Conservation (phyloP, 495 filamentous ascomycete species). For the Trichoderma orchidacearum region DNA sequence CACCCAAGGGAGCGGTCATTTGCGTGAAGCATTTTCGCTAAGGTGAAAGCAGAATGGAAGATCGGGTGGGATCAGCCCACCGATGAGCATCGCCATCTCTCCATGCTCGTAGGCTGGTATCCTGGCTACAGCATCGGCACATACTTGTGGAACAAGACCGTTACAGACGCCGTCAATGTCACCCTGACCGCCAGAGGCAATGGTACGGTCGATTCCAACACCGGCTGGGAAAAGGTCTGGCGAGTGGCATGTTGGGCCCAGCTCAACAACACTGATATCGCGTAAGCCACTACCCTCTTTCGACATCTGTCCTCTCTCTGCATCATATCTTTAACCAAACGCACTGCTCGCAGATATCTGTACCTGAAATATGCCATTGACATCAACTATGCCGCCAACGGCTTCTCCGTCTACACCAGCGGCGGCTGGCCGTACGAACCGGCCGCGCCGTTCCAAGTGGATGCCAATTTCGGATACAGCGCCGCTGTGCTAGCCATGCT, state of each 20-base stretch:
- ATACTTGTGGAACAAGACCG: slow-evolving; percentile 13
- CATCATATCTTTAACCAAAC: not conserved
- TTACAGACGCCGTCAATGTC: slow-evolving; percentile 25
- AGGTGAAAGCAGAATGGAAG: slow-evolving; percentile 33
- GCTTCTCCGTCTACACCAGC: slow-evolving; percentile 27
- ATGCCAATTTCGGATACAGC: slow-evolving; percentile 39
- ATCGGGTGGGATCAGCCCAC: slow-evolving; percentile 13
- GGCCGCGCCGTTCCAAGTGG: slow-evolving; percentile 33
- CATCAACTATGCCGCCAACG: slow-evolving; percentile 36
- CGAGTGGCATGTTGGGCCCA: slow-evolving; percentile 37
- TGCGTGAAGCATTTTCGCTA: not conserved
- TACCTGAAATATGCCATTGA: slow-evolving; percentile 19
- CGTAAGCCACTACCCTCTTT: slow-evolving; percentile 4
- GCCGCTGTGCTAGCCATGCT: slow-evolving; percentile 34
- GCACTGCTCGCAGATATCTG: not conserved
- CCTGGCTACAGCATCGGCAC: slow-evolving; percentile 29
- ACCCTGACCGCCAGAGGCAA: slow-evolving; percentile 12
- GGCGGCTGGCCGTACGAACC: not conserved
- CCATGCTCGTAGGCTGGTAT: slow-evolving; percentile 38
- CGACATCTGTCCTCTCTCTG: not conserved
- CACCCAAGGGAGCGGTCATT: not conserved
- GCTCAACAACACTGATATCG: slow-evolving; percentile 31
- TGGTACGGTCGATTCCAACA: slow-evolving; percentile 28
- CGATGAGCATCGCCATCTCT: slow-evolving; percentile 40
- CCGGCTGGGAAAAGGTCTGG: slow-evolving; percentile 45